phyloP scores from a whole-genome alignment of 768 basidiomycete species.

The Phylloporus arenicola region DNA sequence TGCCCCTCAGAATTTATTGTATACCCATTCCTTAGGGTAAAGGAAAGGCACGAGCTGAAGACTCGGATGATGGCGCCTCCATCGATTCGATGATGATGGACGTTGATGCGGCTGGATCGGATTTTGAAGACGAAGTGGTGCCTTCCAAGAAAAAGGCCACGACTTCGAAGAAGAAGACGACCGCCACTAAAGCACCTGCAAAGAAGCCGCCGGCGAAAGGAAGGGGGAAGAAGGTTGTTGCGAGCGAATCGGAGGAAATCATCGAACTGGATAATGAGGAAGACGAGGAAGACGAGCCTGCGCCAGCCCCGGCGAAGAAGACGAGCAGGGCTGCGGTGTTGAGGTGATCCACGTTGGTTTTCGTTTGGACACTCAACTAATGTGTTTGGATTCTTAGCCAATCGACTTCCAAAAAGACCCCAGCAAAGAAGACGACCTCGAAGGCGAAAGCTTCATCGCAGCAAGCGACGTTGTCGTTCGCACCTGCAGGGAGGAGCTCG shows the following conservation, averaged over 20 bases:
- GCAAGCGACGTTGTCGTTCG: conserved; percentile 54
- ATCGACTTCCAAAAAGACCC: conserved; percentile 45
- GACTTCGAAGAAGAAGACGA: conserved; percentile 26
- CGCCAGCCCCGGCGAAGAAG: conserved; percentile 45
- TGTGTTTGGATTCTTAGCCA: conserved; percentile 22
- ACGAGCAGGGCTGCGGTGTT: conserved; percentile 61
- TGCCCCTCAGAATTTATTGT: not conserved
- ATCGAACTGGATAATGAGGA: conserved; percentile 55
- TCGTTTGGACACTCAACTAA: conserved; percentile 21
- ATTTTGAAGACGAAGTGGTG: conserved; percentile 43
- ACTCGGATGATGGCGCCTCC: conserved; percentile 46
- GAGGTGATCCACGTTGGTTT: conserved; percentile 40
- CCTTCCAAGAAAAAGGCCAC: conserved; percentile 41
- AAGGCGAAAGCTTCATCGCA: conserved; percentile 28
- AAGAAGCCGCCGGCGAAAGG: conserved; percentile 44
- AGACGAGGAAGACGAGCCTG: conserved; percentile 44
- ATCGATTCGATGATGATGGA: conserved; percentile 78
- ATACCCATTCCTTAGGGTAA: conserved; percentile 39
- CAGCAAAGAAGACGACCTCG: conserved; percentile 42
- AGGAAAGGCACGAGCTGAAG: conserved; percentile 44
- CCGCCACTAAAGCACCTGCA: conserved; percentile 34
- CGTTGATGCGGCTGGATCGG: conserved; percentile 53
- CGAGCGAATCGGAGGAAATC: conserved; percentile 46
- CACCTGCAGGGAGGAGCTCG: conserved; percentile 50
- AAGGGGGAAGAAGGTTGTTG: conserved; percentile 50